Evolutionary conservation across 306 rosid species (phyloP).

Genomic region (Senna siamea): DNA sequence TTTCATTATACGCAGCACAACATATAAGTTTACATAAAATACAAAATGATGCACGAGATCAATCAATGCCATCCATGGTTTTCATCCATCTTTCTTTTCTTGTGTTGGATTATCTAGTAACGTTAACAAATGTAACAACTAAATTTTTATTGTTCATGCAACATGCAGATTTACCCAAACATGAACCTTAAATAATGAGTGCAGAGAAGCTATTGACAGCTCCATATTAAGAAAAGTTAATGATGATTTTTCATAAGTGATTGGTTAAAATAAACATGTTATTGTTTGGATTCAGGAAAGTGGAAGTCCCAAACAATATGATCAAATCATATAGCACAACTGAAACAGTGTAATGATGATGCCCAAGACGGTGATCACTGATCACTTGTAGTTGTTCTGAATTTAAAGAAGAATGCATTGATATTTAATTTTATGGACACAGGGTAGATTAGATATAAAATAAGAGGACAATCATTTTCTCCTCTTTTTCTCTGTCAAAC

Average conservation of each 20-base stretch:
- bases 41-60: not conserved
- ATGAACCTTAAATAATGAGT: not conserved
- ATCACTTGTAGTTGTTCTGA: no score
- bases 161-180: not conserved
- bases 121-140: not conserved
- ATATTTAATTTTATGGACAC: no score
- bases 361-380: no score
- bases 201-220: not conserved
- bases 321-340: not conserved
- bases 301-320: not conserved
- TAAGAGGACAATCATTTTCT: no score
- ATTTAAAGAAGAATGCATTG: no score
- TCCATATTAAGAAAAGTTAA: not conserved
- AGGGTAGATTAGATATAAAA: no score
- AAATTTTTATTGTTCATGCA: not conserved
- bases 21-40: not conserved
- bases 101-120: not conserved
- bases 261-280: not conserved
- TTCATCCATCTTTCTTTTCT: not conserved
- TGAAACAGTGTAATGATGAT: no score
- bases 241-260: not conserved
- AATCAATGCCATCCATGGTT: slow-evolving; percentile 30
- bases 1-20: not conserved
- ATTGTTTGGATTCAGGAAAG: not conserved
- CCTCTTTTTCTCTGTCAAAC: no score